Evolutionary conservation across 75 land plant species (phyloP).

Genomic region (Pinus albicaulis): DNA sequence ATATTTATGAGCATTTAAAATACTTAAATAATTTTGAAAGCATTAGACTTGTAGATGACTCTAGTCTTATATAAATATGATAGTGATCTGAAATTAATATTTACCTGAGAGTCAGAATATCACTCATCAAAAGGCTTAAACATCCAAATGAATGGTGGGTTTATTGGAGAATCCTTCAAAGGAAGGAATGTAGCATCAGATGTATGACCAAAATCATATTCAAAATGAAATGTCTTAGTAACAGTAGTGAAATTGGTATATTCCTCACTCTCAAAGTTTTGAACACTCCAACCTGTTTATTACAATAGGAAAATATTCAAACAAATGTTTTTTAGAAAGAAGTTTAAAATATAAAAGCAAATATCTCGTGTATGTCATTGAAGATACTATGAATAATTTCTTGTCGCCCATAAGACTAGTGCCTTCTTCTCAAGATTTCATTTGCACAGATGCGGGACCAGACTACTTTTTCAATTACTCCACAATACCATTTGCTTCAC

Average conservation of each 20-base stretch:
- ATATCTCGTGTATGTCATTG: neutral
- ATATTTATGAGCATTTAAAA: neutral
- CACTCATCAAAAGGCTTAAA: too few relatives aligned
- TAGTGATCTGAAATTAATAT: too few relatives aligned
- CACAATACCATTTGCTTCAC: constrained; percentile 92
- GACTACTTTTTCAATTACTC: constrained; percentile 72
- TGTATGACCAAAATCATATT: too few relatives aligned
- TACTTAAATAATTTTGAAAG: too few relatives aligned
- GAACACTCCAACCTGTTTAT: constrained; percentile 75
- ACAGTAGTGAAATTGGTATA: constrained; percentile 43
- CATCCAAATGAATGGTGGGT: too few relatives aligned
- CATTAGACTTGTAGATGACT: too few relatives aligned
- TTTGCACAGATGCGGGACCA: constrained; percentile 82
- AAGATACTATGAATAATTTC: constrained; percentile 47
- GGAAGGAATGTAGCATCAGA: too few relatives aligned
- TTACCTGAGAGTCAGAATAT: too few relatives aligned
- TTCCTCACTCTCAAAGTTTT: constrained; percentile 42
- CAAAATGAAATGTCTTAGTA: constrained; percentile 73
- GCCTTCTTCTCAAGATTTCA: constrained; percentile 52
- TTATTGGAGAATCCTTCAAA: too few relatives aligned
- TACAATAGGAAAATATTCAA: neutral
- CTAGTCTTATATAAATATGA: too few relatives aligned
- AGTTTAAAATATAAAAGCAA: neutral
- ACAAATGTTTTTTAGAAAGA: too few relatives aligned
- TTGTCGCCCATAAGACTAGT: constrained; percentile 43